phyloP scores from a whole-genome alignment of 768 basidiomycete genomes.

The Russula dissimulans region DNA sequence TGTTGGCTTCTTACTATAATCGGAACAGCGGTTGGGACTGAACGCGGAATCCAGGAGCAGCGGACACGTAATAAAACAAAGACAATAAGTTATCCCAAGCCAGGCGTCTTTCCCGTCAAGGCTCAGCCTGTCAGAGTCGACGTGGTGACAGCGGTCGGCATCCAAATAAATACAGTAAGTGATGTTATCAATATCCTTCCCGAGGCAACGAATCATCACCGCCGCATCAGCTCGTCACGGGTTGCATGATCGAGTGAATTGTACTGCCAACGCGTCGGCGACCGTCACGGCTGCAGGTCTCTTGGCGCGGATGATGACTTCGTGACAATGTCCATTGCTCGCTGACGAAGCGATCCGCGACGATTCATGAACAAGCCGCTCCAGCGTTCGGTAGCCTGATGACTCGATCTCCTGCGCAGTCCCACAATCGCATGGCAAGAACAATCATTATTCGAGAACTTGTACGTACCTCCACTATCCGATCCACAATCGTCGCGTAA shows the following conservation, averaged over 20 bases:
- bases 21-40: too few species aligned
- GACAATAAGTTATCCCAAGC: too few species aligned
- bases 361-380: slow-evolving; percentile 11
- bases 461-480: slow-evolving; percentile 8
- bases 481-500: slow-evolving; percentile 5
- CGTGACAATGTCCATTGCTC: slow-evolving; percentile 2
- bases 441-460: background rate
- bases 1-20: too few species aligned
- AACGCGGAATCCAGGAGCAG: too few species aligned
- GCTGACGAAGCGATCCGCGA: slow-evolving; percentile 5
- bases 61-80: too few species aligned
- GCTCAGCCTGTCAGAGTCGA: too few species aligned
- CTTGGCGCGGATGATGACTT: slow-evolving; percentile 7
- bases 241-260: slow-evolving; percentile 7
- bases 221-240: background rate
- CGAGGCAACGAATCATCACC: too few species aligned
- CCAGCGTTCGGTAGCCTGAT: slow-evolving; percentile 3
- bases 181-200: too few species aligned
- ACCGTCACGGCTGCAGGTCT: slow-evolving; percentile 1
- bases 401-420: slow-evolving; percentile 1
- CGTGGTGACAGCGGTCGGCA: too few species aligned
- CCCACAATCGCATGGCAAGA: background rate
- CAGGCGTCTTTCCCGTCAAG: too few species aligned
- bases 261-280: slow-evolving; percentile 2
- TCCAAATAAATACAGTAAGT: too few species aligned